These are phyloP conservation scores for Claviceps humidiphila DNA, from an alignment of 2,329 filamentous ascomycete genomes.

Conservation along the genomic window DNA sequence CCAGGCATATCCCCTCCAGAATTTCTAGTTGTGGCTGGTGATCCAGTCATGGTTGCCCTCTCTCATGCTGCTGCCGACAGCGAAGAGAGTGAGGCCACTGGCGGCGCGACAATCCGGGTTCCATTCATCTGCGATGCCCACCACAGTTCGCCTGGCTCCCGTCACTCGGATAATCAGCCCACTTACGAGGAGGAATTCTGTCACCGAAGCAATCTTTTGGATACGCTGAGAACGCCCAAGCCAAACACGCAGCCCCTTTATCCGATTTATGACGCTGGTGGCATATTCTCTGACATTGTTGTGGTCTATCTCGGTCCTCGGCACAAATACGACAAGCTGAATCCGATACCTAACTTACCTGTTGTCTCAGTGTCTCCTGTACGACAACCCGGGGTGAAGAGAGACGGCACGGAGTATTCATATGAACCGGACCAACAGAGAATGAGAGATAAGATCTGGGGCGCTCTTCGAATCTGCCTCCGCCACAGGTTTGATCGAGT, in stretches of 20 bases:
- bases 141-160: constrained; percentile 63
- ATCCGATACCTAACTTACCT: constrained; percentile 44
- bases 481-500: constrained; percentile 43
- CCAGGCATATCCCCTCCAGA: constrained; percentile 25
- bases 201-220: constrained; percentile 20
- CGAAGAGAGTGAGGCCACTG: constrained; percentile 20
- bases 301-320: constrained; percentile 62
- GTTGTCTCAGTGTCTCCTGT: constrained; percentile 64
- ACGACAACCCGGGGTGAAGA: constrained; percentile 59
- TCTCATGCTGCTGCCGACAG: constrained; percentile 36
- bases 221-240: constrained; percentile 43
- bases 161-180: constrained; percentile 54
- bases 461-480: constrained; percentile 56
- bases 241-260: constrained; percentile 44
- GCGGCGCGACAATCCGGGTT: constrained; percentile 28
- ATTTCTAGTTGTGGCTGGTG: constrained; percentile 39
- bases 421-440: constrained; percentile 59
- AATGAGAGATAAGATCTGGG: constrained; percentile 59
- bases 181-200: constrained; percentile 54
- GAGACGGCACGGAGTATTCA: constrained; percentile 53
- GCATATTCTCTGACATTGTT: constrained; percentile 56
- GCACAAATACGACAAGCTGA: constrained; percentile 46
- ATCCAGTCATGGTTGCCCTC: constrained; percentile 48
- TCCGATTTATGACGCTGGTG: constrained; percentile 56
- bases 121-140: constrained; percentile 63